Evolutionary conservation across 108 stramenopile genomes (phyloP).

Genomic region (Nannochloropsis salina): DNA sequence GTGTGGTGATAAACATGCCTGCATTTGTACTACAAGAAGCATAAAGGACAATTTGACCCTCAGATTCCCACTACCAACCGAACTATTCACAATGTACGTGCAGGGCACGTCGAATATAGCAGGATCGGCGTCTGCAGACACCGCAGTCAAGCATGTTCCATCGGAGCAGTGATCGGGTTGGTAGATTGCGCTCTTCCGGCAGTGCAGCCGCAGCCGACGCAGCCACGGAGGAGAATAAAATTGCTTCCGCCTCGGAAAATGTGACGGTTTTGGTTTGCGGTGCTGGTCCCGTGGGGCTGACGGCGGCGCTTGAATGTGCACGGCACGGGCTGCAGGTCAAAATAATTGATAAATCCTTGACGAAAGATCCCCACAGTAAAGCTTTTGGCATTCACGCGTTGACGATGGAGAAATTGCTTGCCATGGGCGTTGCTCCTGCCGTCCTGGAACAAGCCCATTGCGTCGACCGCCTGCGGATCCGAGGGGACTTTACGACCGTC

Average conservation of each 20-base stretch:
- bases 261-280: neutral
- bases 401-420: neutral
- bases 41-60: no score
- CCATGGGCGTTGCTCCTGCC: neutral
- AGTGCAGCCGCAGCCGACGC: neutral
- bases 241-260: neutral
- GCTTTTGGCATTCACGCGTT: neutral
- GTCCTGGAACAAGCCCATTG: neutral
- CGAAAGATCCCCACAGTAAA: slow-evolving; percentile 4
- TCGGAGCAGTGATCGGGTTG: neutral
- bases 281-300: neutral
- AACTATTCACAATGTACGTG: no score
- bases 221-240: neutral
- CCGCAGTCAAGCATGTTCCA: neutral
- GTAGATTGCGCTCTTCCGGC: neutral
- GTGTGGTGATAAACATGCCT: no score
- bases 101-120: no score
- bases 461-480: neutral
- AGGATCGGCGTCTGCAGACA: no score
- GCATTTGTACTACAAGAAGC: no score
- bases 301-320: neutral
- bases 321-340: neutral
- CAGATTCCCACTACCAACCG: no score
- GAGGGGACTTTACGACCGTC: neutral
- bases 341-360: neutral